Evolutionary conservation across 495 filamentous ascomycete species (phyloP).

Genomic region (Aspergillus leporis): DNA sequence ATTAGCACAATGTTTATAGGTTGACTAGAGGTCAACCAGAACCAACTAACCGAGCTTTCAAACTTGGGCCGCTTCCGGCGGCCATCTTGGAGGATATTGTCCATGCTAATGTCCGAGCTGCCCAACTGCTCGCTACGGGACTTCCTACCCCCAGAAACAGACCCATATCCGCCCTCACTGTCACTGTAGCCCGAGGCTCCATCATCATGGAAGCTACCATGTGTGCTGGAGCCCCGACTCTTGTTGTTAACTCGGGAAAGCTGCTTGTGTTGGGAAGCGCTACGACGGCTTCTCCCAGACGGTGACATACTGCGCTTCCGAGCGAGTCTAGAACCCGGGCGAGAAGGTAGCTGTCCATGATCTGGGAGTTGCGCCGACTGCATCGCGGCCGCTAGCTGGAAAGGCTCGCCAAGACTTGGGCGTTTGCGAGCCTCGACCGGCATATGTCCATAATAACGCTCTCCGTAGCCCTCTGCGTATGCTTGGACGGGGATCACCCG

Average conservation of each 20-base stretch:
- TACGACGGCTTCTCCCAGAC: constrained; percentile 72
- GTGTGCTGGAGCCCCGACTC: constrained; percentile 67
- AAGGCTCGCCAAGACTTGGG: constrained; percentile 55
- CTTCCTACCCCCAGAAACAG: constrained; percentile 67
- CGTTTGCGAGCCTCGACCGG: constrained; percentile 47
- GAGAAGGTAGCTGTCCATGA: constrained; percentile 58
- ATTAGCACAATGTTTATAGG: constrained; percentile 7
- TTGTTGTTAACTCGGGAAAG: constrained; percentile 64
- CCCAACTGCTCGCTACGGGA: constrained; percentile 76
- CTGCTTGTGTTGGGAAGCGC: constrained; percentile 74
- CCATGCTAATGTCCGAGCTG: constrained; percentile 95
- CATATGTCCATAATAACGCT: constrained; percentile 39
- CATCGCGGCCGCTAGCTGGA: constrained; percentile 55
- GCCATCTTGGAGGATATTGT: constrained; percentile 96
- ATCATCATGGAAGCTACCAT: constrained; percentile 65
- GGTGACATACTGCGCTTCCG: constrained; percentile 84
- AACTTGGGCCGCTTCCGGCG: constrained; percentile 96
- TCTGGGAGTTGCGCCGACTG: constrained; percentile 50
- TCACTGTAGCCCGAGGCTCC: constrained; percentile 72
- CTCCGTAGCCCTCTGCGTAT: constrained; percentile 36
- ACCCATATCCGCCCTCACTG: constrained; percentile 73
- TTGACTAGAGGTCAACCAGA: neutral
- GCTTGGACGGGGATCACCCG: constrained; percentile 69
- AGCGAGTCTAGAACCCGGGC: constrained; percentile 66
- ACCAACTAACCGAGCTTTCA: constrained; percentile 85